Evolutionary conservation across 805 yeast genomes (phyloP).

Genomic region (Blastobotrys americana): DNA sequence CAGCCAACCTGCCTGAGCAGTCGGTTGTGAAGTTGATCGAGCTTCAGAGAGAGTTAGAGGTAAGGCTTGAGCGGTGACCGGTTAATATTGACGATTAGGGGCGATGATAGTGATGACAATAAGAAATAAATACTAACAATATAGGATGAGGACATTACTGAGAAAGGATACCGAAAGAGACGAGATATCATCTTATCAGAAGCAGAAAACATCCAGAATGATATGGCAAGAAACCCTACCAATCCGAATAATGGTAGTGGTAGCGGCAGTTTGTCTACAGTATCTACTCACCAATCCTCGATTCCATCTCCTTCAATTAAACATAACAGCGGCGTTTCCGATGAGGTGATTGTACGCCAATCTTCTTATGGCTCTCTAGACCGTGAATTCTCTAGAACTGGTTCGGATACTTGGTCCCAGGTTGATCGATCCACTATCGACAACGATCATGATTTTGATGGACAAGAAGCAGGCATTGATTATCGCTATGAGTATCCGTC

Average conservation of each 20-base stretch:
- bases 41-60: conserved; percentile 43
- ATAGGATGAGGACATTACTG: conserved; percentile 62
- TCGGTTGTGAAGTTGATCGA: conserved; percentile 35
- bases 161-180: conserved; percentile 62
- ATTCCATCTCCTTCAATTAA: not conserved
- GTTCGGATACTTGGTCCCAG: not conserved
- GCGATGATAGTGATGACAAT: not conserved
- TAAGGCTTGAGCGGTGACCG: conserved; percentile 9
- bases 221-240: too few species aligned
- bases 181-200: conserved; percentile 37
- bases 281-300: conserved; percentile 1
- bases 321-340: not conserved
- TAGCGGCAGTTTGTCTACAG: conserved; percentile 7
- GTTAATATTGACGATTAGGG: not conserved
- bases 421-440: too few species aligned
- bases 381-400: not conserved
- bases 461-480: not conserved
- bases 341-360: not conserved
- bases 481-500: conserved; percentile 5
- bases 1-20: conserved; percentile 35
- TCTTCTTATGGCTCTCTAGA: not conserved
- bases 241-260: too few species aligned
- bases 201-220: conserved; percentile 12
- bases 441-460: not conserved
- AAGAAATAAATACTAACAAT: not conserved